phyloP scores from a whole-genome alignment of 2,329 filamentous ascomycete genomes.

The Neopestalotiopsis sp. region DNA sequence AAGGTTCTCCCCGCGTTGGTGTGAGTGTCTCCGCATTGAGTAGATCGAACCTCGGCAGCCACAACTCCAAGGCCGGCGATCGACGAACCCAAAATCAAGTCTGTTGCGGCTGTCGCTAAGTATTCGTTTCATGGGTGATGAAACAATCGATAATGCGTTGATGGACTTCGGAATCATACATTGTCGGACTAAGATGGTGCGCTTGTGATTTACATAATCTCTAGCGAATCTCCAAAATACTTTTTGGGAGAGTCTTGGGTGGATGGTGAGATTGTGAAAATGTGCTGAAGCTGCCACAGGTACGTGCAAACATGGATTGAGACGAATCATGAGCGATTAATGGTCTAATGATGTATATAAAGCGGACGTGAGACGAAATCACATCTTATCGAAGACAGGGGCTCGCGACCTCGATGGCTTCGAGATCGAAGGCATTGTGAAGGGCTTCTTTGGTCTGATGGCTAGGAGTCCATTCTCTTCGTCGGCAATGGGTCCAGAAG shows the following conservation, averaged over 20 bases:
- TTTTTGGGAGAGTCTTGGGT: background rate
- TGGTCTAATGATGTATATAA: slow-evolving; percentile 2
- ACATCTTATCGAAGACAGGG: slow-evolving; percentile 9
- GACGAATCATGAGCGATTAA: background rate
- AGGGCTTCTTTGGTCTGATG: background rate
- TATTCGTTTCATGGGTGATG: too few species aligned
- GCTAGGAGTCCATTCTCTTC: slow-evolving; percentile 12
- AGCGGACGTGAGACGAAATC: background rate
- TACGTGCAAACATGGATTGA: background rate
- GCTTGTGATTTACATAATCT: too few species aligned
- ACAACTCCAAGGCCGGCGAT: background rate
- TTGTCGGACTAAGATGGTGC: too few species aligned
- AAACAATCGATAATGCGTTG: too few species aligned
- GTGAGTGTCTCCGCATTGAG: slow-evolving; percentile 3
- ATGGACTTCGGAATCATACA: too few species aligned
- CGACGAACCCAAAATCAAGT: background rate
- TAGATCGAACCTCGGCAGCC: slow-evolving; percentile 2
- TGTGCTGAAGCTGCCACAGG: background rate
- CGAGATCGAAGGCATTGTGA: slow-evolving; percentile 11
- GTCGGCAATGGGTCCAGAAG: background rate
- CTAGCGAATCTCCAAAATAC: background rate
- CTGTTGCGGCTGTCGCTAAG: too few species aligned
- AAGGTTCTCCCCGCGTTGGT: background rate
- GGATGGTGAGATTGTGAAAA: background rate
- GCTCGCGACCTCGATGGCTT: slow-evolving; percentile 12